These are phyloP conservation scores for Ceratopteris richardii DNA, from an alignment of 75 land plant species.

Conservation along the genomic window DNA sequence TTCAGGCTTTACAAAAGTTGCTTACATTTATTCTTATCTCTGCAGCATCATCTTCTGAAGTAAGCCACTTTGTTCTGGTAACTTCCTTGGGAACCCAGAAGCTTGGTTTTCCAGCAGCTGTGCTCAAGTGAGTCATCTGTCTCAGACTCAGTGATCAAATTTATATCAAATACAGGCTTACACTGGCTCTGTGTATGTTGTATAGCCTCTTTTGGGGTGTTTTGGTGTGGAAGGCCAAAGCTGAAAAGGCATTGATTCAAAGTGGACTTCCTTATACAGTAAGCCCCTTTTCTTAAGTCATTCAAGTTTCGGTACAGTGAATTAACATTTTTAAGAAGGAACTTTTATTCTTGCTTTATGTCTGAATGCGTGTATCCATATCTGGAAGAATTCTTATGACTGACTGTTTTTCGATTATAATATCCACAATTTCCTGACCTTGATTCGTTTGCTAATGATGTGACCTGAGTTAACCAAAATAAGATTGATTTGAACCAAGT, in stretches of 20 bases:
- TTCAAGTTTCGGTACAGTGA: too few relatives aligned
- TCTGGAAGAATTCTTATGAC: too few relatives aligned
- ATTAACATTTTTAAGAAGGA: too few relatives aligned
- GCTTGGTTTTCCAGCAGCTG: slow-evolving; percentile 88
- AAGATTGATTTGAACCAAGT: too few relatives aligned
- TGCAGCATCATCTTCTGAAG: slow-evolving; percentile 67
- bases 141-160: neutral
- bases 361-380: too few relatives aligned
- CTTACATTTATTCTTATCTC: neutral
- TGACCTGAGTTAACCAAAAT: too few relatives aligned
- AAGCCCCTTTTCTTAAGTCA: slow-evolving; percentile 29
- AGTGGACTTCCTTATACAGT: slow-evolving; percentile 97
- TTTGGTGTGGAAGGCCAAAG: slow-evolving; percentile 90
- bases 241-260: slow-evolving; percentile 73
- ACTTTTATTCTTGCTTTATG: too few relatives aligned
- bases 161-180: neutral
- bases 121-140: slow-evolving; percentile 62
- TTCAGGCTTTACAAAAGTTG: too few relatives aligned
- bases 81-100: slow-evolving; percentile 92
- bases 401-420: too few relatives aligned
- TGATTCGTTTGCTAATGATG: too few relatives aligned
- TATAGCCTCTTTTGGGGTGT: slow-evolving; percentile 96
- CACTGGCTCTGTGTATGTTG: too few relatives aligned
- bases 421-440: too few relatives aligned
- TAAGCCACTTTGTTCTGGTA: slow-evolving; percentile 77